Evolutionary conservation across 257 asterid species (phyloP).

Genomic region (Primulina tabacum): DNA sequence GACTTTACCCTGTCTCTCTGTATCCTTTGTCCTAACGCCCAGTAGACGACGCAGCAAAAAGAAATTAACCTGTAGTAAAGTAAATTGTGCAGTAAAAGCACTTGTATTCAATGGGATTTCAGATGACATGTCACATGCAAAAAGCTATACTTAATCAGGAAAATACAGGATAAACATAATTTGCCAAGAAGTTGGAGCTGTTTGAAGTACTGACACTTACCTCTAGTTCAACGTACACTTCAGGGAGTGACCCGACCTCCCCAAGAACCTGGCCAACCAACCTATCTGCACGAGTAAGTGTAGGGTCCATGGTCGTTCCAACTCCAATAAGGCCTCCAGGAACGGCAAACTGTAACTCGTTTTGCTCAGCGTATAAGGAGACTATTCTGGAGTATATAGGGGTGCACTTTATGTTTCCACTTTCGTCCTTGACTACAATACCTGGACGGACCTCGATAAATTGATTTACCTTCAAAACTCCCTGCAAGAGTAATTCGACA

Average conservation of each 20-base stretch:
- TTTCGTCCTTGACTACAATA: constrained; percentile 89
- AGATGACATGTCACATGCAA: not conserved
- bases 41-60: constrained; percentile 77
- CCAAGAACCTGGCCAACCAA: constrained; percentile 99
- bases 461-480: constrained; percentile 90
- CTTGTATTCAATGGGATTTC: not conserved
- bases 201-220: constrained; percentile 33
- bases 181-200: constrained; percentile 1
- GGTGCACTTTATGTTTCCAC: constrained; percentile 78
- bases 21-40: constrained; percentile 93
- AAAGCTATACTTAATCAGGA: not conserved
- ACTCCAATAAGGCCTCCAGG: constrained; percentile 99
- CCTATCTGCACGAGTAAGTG: constrained; percentile 98
- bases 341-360: constrained; percentile 91
- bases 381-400: constrained; percentile 94
- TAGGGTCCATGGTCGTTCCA: constrained; percentile 98
- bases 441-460: constrained; percentile 97
- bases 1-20: constrained; percentile 88
- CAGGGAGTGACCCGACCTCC: constrained; percentile 96
- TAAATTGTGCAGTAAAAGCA: not conserved
- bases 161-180: not conserved
- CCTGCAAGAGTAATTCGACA: constrained; percentile 50
- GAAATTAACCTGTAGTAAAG: constrained; percentile 68
- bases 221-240: constrained; percentile 85
- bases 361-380: constrained; percentile 88